Percentiles rank a stretch among this genome's conserved stretches.
Conservation (phyloP, 2,329 filamentous ascomycete genomes). For the Colletotrichum filicis region DNA sequence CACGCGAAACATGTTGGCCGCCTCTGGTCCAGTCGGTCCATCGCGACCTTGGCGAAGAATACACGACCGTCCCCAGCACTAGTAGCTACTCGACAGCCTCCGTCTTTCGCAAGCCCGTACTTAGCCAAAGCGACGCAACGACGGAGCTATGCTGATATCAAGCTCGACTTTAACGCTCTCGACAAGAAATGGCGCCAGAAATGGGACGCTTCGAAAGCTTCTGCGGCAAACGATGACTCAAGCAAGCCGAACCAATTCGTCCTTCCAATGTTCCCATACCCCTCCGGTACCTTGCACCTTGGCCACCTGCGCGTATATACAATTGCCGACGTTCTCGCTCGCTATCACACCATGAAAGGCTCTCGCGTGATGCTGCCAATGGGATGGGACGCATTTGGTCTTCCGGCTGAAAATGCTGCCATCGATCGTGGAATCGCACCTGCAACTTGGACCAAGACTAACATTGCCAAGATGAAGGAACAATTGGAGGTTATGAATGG, state of each 20-base stretch:
- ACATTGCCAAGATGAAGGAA: constrained; percentile 86
- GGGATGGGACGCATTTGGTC: constrained; percentile 93
- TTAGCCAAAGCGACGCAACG: constrained; percentile 31
- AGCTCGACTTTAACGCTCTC: constrained; percentile 58
- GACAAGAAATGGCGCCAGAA: constrained; percentile 63
- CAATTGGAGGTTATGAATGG: constrained; percentile 84
- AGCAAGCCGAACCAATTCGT: constrained; percentile 66
- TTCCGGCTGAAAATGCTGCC: constrained; percentile 92
- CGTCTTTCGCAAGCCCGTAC: constrained; percentile 10
- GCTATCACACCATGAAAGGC: constrained; percentile 80
- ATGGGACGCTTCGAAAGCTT: constrained; percentile 49
- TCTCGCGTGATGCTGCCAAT: constrained; percentile 85
- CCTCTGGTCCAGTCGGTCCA: constrained; percentile 26
- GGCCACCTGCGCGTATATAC: constrained; percentile 91
- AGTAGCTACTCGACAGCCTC: constrained; percentile 16
- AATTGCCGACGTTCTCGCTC: constrained; percentile 85
- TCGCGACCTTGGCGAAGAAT: constrained; percentile 17
- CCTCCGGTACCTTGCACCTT: constrained; percentile 86
- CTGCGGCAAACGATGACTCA: constrained; percentile 30
- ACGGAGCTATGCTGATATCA: constrained; percentile 49
- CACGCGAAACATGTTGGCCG: constrained; percentile 40
- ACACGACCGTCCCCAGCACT: constrained; percentile 2
- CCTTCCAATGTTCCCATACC: constrained; percentile 93
- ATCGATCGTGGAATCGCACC: constrained; percentile 85
- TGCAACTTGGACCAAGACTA: constrained; percentile 80